phyloP scores from a whole-genome alignment of 116 monocot genomes.

The Posidonia oceanica region DNA sequence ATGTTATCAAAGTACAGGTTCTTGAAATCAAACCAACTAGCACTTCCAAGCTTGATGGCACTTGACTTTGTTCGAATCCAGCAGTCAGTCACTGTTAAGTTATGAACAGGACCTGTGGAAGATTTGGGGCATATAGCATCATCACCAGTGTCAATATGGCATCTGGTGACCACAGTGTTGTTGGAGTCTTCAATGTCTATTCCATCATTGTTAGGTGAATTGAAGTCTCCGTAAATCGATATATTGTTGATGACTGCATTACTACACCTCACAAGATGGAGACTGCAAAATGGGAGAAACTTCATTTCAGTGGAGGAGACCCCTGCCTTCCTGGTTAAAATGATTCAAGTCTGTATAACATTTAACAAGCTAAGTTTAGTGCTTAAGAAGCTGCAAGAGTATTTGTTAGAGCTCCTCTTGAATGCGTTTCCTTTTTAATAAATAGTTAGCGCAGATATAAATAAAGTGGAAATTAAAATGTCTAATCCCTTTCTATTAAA shows the following conservation, averaged over 20 bases:
- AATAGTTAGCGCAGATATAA: too few species aligned
- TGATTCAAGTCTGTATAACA: too few species aligned
- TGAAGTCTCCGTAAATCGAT: constrained; percentile 70
- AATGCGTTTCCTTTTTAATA: too few species aligned
- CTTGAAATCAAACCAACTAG: constrained; percentile 75
- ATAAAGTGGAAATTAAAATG: too few species aligned
- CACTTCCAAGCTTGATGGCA: constrained; percentile 88
- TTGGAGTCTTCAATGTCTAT: constrained; percentile 96
- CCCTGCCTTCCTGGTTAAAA: too few species aligned
- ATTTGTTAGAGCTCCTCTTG: too few species aligned
- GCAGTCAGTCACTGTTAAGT: constrained; percentile 58
- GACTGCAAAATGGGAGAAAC: constrained; percentile 25
- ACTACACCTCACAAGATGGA: constrained; percentile 73
- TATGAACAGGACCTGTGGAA: constrained; percentile 57
- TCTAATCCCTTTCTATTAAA: too few species aligned
- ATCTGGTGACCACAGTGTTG: constrained; percentile 76
- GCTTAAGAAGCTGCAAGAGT: too few species aligned
- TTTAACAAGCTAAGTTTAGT: too few species aligned
- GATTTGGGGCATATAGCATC: constrained; percentile 96
- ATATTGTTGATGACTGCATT: constrained; percentile 39
- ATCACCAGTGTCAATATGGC: constrained; percentile 94
- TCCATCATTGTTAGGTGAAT: constrained; percentile 92
- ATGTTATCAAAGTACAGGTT: constrained; percentile 54
- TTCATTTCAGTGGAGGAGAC: too few species aligned
- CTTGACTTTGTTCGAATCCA: constrained; percentile 93